Percentiles rank a stretch among this genome's conserved stretches.
These are phyloP conservation scores for Huiozyma sinensis DNA, from an alignment of 805 yeast species.

Conservation along the genomic window DNA sequence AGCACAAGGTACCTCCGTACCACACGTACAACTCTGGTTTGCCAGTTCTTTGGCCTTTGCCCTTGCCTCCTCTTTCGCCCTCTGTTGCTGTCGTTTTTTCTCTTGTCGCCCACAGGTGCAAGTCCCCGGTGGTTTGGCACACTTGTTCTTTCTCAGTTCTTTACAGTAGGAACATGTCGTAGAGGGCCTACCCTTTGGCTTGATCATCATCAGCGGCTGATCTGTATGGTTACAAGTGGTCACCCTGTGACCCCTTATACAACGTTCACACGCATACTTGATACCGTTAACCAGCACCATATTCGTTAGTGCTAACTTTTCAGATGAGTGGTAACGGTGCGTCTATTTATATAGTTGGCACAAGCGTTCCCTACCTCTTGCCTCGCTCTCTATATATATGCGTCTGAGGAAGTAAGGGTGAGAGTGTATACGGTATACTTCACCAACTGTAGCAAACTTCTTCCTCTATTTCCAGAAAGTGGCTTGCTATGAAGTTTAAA, in stretches of 20 bases:
- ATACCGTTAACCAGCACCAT: slow-evolving; percentile 91
- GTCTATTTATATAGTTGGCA: too few relatives aligned
- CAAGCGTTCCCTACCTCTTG: too few relatives aligned
- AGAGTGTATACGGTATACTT: too few relatives aligned
- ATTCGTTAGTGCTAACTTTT: too few relatives aligned
- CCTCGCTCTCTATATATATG: too few relatives aligned
- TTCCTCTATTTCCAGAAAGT: too few relatives aligned
- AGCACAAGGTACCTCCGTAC: slow-evolving; percentile 12
- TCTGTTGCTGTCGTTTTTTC: slow-evolving; percentile 29
- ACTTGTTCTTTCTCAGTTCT: slow-evolving; percentile 56
- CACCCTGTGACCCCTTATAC: slow-evolving; percentile 94
- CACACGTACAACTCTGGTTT: slow-evolving; percentile 29
- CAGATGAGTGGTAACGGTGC: too few relatives aligned
- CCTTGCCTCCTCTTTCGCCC: slow-evolving; percentile 25
- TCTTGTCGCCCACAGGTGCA: slow-evolving; percentile 61
- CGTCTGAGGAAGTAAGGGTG: too few relatives aligned
- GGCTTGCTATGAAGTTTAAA: too few relatives aligned
- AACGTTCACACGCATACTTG: slow-evolving; percentile 91
- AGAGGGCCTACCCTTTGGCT: slow-evolving; percentile 94
- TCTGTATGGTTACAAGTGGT: slow-evolving; percentile 90
- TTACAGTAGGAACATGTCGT: slow-evolving; percentile 85
- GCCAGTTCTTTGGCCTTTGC: slow-evolving; percentile 18
- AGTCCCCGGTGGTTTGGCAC: slow-evolving; percentile 39
- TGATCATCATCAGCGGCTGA: slow-evolving; percentile 82
- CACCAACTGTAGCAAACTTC: too few relatives aligned